Conservation (phyloP, 2,329 filamentous ascomycete species). For the Westerdykella sp. region DNA sequence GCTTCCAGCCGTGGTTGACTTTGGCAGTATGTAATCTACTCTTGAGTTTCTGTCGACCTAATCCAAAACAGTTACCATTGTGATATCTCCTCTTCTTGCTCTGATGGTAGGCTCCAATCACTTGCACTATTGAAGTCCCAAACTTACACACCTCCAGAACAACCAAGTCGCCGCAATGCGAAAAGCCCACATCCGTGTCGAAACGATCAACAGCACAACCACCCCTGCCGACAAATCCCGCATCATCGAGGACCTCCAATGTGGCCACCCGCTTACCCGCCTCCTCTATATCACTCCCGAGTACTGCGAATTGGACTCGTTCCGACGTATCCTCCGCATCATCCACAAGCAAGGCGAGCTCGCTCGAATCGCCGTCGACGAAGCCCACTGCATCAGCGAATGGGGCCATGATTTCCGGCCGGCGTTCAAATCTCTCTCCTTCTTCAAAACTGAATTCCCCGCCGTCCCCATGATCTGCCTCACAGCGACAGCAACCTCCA, state of each 20-base stretch:
- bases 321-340: conserved; percentile 65
- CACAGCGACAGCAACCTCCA: conserved; percentile 80
- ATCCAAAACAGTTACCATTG: conserved; percentile 64
- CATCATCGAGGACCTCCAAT: conserved; percentile 76
- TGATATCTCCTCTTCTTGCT: conserved; percentile 81
- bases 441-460: conserved; percentile 76
- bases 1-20: conserved; percentile 78
- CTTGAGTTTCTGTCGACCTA: background rate
- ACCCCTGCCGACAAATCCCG: conserved; percentile 55
- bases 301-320: conserved; percentile 69
- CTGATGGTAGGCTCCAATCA: conserved; percentile 61
- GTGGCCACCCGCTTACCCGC: conserved; percentile 75
- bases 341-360: conserved; percentile 78
- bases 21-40: conserved; percentile 59
- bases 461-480: conserved; percentile 86
- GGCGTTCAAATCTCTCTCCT: conserved; percentile 79
- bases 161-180: conserved; percentile 84
- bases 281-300: conserved; percentile 93
- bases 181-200: conserved; percentile 68
- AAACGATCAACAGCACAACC: conserved; percentile 82
- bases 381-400: conserved; percentile 98
- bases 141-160: conserved; percentile 49
- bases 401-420: conserved; percentile 98
- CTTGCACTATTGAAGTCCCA: background rate
- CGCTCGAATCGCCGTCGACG: conserved; percentile 83